Conservation (phyloP, 192 early-diverging fungal species). For the Neocallimastix lanati region DNA sequence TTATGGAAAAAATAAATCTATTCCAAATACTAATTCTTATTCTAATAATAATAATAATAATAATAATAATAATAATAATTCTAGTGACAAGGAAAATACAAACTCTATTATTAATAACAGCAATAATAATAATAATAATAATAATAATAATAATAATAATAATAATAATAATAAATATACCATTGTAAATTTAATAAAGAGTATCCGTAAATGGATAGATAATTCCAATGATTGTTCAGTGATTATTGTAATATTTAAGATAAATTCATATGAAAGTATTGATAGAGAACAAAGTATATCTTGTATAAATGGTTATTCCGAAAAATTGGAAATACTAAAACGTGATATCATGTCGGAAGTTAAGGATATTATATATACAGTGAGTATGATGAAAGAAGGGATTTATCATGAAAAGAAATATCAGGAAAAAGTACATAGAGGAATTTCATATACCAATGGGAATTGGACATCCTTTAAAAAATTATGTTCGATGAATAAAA, state of each 20-base stretch:
- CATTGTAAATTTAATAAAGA: neutral
- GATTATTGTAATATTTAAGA: neutral
- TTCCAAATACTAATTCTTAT: no score
- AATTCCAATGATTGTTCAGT: neutral
- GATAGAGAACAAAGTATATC: neutral
- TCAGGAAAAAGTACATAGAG: neutral
- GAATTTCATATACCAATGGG: neutral
- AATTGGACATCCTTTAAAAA: neutral
- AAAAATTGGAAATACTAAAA: neutral
- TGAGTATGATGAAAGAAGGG: neutral
- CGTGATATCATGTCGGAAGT: neutral
- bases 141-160: no score
- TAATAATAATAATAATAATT: no score
- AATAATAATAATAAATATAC: neutral
- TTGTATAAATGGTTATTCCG: neutral
- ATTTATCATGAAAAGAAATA: neutral
- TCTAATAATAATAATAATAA: no score
- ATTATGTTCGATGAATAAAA: neutral
- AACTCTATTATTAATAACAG: no score
- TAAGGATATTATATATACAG: neutral
- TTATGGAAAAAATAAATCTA: no score
- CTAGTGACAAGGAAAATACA: no score
- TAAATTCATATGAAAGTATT: neutral
- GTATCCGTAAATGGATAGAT: neutral
- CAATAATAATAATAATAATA: no score